phyloP scores from a whole-genome alignment of 2,329 filamentous ascomycete species.

The Colletotrichum endophyticum region DNA sequence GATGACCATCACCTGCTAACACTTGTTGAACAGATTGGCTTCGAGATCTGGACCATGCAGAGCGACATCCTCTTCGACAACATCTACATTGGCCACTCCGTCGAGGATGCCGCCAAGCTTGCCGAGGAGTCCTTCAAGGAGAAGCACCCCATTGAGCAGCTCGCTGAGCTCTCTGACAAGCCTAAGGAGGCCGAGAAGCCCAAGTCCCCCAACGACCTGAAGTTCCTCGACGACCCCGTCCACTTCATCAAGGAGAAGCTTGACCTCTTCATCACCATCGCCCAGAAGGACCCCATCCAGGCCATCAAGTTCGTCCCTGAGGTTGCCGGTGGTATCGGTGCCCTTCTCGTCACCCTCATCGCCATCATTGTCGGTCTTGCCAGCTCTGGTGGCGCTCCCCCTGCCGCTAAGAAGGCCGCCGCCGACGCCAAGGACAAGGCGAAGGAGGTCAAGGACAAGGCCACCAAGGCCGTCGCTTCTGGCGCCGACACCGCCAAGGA shows the following conservation, averaged over 20 bases:
- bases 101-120: conserved; percentile 89
- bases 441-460: conserved; percentile 79
- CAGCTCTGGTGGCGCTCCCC: conserved; percentile 63
- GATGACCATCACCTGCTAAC: background rate
- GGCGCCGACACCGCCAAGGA: conserved; percentile 80
- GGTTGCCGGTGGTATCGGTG: conserved; percentile 80
- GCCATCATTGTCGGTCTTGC: conserved; percentile 73
- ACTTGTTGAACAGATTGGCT: conserved; percentile 74
- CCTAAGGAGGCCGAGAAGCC: conserved; percentile 73
- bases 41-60: conserved; percentile 99
- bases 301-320: conserved; percentile 91
- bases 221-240: conserved; percentile 91
- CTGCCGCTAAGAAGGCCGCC: conserved; percentile 76
- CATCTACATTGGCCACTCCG: conserved; percentile 98
- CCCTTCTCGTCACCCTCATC: conserved; percentile 71
- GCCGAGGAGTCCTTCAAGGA: conserved; percentile 87
- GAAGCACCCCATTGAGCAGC: conserved; percentile 85
- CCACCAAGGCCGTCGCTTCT: conserved; percentile 59
- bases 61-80: conserved; percentile 99
- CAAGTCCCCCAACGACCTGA: conserved; percentile 77
- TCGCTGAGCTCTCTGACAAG: conserved; percentile 77
- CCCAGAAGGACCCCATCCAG: conserved; percentile 79
- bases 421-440: conserved; percentile 71
- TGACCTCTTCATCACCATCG: conserved; percentile 86
- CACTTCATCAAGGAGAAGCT: conserved; percentile 90